These are phyloP conservation scores for Zygnema circumcarinatum DNA, from an alignment of 139 green algal genomes.

Conservation along the genomic window DNA sequence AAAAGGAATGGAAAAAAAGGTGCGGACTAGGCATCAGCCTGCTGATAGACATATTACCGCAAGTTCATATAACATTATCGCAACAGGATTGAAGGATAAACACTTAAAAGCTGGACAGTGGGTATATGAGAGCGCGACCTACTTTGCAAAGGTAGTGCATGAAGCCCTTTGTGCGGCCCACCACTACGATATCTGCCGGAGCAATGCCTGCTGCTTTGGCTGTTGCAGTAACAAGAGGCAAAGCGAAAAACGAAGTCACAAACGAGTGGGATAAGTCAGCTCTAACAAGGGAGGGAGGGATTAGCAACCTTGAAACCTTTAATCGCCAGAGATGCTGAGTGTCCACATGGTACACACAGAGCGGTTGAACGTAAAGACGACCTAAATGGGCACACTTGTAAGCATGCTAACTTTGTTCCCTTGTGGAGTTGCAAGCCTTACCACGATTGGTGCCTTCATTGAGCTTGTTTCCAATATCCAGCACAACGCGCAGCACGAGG, in stretches of 20 bases:
- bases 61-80: too few relatives aligned
- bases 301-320: background rate
- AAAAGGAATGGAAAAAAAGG: too few relatives aligned
- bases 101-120: too few relatives aligned
- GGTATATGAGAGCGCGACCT: too few relatives aligned
- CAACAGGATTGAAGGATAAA: too few relatives aligned
- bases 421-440: background rate
- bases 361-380: background rate
- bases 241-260: background rate
- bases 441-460: conserved; percentile 29
- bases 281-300: too few relatives aligned
- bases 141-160: background rate
- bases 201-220: background rate
- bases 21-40: too few relatives aligned
- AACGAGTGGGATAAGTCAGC: background rate
- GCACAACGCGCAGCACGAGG: conserved; percentile 28
- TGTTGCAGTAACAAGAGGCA: too few relatives aligned
- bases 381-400: background rate
- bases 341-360: too few relatives aligned
- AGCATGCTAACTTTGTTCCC: background rate
- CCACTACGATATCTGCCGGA: background rate
- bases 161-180: background rate
- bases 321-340: background rate
- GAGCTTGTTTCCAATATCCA: conserved; percentile 31
- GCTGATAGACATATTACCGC: too few relatives aligned